phyloP scores from a whole-genome alignment of 306 rosid species.

The Herpetospermum pedunculosum region DNA sequence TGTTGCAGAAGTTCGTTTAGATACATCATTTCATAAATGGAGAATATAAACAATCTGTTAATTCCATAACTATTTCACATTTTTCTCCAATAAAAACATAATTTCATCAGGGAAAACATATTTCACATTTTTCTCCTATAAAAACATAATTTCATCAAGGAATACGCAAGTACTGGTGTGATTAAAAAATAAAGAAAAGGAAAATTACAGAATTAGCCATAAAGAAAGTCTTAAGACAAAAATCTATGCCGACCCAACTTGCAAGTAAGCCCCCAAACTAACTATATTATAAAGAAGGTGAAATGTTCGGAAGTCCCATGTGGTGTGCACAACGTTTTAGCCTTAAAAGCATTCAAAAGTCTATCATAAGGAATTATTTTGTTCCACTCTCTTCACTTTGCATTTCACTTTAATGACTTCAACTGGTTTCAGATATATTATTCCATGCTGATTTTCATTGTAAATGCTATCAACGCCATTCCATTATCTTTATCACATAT shows the following conservation, averaged over 20 bases:
- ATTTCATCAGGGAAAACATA: neutral
- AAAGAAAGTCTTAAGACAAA: neutral
- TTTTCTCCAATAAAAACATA: neutral
- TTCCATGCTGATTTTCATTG: neutral
- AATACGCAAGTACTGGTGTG: neutral
- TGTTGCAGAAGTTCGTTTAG: conserved; percentile 24
- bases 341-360: neutral
- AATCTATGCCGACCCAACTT: neutral
- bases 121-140: neutral
- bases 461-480: neutral
- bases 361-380: neutral
- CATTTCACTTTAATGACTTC: neutral
- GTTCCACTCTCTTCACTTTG: neutral
- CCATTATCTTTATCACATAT: neutral
- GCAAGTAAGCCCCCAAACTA: neutral
- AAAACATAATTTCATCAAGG: neutral
- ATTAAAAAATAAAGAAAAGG: neutral
- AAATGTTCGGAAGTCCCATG: neutral
- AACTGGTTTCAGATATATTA: neutral
- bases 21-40: conserved; percentile 5
- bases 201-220: neutral
- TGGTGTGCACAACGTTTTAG: neutral
- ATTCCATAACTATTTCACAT: neutral
- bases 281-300: neutral
- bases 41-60: neutral